Base-by-base conservation (phyloP, 805 yeast genomes). In the Candida khao-thaluensis region DNA sequence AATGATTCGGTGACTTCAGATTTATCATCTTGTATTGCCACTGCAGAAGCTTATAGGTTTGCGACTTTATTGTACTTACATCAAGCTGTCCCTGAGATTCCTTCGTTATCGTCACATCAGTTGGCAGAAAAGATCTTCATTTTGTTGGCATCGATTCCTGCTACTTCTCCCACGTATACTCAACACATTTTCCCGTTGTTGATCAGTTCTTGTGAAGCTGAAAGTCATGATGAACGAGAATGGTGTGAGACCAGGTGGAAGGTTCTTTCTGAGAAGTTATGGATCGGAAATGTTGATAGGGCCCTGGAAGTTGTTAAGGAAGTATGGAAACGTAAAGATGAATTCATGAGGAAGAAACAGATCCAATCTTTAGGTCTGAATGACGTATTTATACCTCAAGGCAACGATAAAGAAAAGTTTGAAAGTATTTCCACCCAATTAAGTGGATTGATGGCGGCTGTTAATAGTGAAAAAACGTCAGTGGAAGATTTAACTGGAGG, bases 81-180 rank as follows among this genome's bases (percentile, higher is more conserved):
- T 53, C 86, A 82, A 51, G 82, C 85, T 1, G 85, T 82, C 3
- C 87, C 88, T 0, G 85, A 81, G 46, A 69, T 81, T 12, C 83
- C 84, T 7, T 73, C 78, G 7, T 53, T 64, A 26, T 57, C 77
- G 7, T 72, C 82, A 1, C 78, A 72, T 41, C 74, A 67, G 37
- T 53, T 80, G 22, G 82, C 87, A 0, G 80, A 76, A 48, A 77
- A 77, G 47, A 75, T 81, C 3, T 61, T 81, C 49, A 72, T 77
- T 62, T 54, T 79, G 17, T 50, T 82, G 30, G 85, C 84, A 1
- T 75, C 84, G 1, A 78, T 82, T 38, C 86, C 88, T 2, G 62
- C 76, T 5, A 59, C 69, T 16, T 77, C 85, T 0, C 66, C 79
- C 30, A 72, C 82, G 1, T 69, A 71, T 46, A 71, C 79, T 8